Evolutionary conservation across 257 asterid species (phyloP), one percentile per base, ranked within the genome.

Genomic region (Solanum corneliomulleri): DNA sequence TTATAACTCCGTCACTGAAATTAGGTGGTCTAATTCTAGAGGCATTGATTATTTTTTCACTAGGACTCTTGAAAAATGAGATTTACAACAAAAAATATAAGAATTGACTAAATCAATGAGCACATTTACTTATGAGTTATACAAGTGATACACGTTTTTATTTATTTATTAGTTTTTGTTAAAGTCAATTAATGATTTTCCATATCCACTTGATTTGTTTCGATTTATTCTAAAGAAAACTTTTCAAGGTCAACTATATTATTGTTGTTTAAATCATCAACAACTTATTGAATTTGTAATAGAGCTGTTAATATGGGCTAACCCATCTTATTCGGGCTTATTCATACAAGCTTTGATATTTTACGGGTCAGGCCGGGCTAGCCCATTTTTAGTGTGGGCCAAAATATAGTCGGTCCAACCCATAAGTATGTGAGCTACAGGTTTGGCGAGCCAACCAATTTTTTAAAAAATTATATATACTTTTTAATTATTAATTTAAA

Each of bases 251-350:
- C 44, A 71, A 71, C 45, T 71, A 71, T 9, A 33, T 71, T 33
- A 18, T 71, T 33, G 25, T 33, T 71, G 78, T 71, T 33, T 33
- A 35, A 33, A 35, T 33, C 80, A 71, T 71, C 47, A 35, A 27
- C 10, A 4, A 33, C 77, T 70, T 33, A 16, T 70, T 15, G 14
- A 71, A 33, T 16, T 33, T 33, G 35, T 4, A 33, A 0, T 35
- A 35, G 7, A 35, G 39, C 0, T 35, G 39, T 35, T 1, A 35
- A 35, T 35, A 35, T 35, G 7, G 7, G 1, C 1, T 35, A 35
- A 0, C 0, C 0, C 39, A 35, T 1, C 5, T 0, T 7, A 35
- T 35, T 1, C 7, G 0, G 39, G 1, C 0, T 35, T 5, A 35
- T 0, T 0, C 39, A 35, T 35, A 35, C 1, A 35, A 35, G 7